Percentiles rank a stretch among this genome's conserved stretches.
Evolutionary conservation across 345 rosid genomes (phyloP).

Genomic region (Cardiospermum halicacabum): DNA sequence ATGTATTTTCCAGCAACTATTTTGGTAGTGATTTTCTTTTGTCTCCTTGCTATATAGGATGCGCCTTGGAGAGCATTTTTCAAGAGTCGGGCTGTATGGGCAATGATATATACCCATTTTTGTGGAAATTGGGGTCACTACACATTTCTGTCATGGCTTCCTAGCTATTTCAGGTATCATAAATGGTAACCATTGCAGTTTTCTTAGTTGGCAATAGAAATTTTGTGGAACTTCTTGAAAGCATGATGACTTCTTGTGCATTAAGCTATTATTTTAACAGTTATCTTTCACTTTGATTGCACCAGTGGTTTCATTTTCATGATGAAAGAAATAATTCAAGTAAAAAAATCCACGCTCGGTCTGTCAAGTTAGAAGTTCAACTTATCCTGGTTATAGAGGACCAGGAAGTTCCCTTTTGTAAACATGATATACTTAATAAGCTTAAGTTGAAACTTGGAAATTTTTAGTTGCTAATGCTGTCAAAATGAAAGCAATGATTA

Average conservation of each 20-base stretch:
- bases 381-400: neutral
- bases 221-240: neutral
- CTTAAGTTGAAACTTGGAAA: neutral
- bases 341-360: neutral
- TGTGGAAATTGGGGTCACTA: slow-evolving; percentile 99
- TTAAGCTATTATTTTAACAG: neutral
- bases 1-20: slow-evolving; percentile 4
- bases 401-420: neutral
- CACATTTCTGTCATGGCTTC: slow-evolving; percentile 93
- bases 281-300: neutral
- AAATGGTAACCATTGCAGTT: neutral
- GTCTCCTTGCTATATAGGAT: slow-evolving; percentile 45
- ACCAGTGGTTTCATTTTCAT: neutral
- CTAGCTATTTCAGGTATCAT: slow-evolving; percentile 79
- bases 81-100: slow-evolving; percentile 70
- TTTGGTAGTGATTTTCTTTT: neutral
- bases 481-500: neutral
- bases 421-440: neutral
- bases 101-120: slow-evolving; percentile 93
- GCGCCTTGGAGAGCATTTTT: slow-evolving; percentile 89
- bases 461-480: neutral
- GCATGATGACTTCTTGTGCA: neutral
- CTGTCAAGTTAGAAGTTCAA: neutral
- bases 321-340: neutral
- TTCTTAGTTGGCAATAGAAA: neutral